phyloP scores from a whole-genome alignment of 2,329 filamentous ascomycete genomes.

The Monilinia fructigena region DNA sequence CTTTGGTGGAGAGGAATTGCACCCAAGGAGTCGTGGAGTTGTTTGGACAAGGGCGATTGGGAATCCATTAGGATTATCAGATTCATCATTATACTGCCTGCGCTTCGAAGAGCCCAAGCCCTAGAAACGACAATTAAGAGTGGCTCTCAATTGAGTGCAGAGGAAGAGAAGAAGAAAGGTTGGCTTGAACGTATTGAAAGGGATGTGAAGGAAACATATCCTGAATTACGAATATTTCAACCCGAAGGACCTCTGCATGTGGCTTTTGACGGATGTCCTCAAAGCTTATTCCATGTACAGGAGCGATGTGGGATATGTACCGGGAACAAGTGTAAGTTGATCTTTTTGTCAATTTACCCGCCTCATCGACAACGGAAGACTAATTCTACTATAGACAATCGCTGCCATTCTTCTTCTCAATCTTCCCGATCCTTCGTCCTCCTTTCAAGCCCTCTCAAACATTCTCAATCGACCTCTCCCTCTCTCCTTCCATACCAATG shows the following conservation, averaged over 20 bases:
- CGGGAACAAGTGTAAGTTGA: constrained; percentile 67
- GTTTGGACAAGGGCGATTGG: constrained; percentile 41
- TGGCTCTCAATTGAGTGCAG: constrained; percentile 40
- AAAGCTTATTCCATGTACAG: constrained; percentile 80
- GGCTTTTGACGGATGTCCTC: constrained; percentile 66
- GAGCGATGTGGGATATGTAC: constrained; percentile 75
- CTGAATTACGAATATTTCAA: constrained; percentile 68
- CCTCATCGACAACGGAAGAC: constrained; percentile 4
- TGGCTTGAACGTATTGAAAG: constrained; percentile 64
- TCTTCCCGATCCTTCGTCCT: constrained; percentile 58
- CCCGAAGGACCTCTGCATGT: constrained; percentile 58
- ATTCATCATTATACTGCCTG: constrained; percentile 71
- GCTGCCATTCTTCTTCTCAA: constrained; percentile 73
- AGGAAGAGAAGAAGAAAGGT: constrained; percentile 55
- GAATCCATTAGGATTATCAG: constrained; percentile 46
- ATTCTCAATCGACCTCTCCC: constrained; percentile 73
- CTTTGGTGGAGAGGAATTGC: constrained; percentile 82
- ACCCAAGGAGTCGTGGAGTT: constrained; percentile 59
- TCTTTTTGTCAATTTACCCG: constrained; percentile 13
- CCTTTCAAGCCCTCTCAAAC: constrained; percentile 74
- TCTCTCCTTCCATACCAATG: constrained; percentile 71
- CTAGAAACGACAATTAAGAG: constrained; percentile 48
- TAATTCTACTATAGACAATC: constrained; percentile 53
- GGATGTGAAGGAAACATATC: constrained; percentile 67
- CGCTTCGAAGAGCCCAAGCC: constrained; percentile 64